Base-by-base conservation (phyloP, 163 green algal genomes). In the Scenedesmus sp. region DNA sequence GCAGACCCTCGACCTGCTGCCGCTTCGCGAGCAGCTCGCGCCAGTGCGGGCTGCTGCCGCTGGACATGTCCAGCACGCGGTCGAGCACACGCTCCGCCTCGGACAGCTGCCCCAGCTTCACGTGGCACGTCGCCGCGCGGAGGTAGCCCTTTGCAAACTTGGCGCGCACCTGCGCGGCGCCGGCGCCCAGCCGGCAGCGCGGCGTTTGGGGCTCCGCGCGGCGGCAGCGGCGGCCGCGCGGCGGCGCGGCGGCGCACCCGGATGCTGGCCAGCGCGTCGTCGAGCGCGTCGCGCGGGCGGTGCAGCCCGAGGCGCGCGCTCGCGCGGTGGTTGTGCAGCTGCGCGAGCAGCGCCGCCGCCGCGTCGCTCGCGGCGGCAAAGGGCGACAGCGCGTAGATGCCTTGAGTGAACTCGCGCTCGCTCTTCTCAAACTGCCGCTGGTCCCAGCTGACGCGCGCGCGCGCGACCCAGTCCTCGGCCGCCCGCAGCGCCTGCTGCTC, bases 291-390 rank as follows among this genome's bases (percentile, higher is more conserved):
- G 36, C 33, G 39, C 26, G 75, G 71, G 47, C 58, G n/a, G 39
- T 82, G 63, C 39, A 76, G 24, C 2, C 56, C 57, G 20, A 82
- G 60, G 15, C 75, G 51, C 5, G 75, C 75, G 20, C 50, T 29
- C n/a, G 63, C 63, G 31, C 75, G 62, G 75, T 82, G 56, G 75
- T 51, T 82, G 64, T 65, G 70, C 54, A 82, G 75, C 75, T 53
- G 34, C 26, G 36, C 57, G 9, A 76, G 28, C 29, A 64, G 67
- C 48, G 51, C 36, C n/a, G n/a, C 29, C 9, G 67, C 67, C n/a
- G 70, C 9, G 24, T 78, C 70, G 18, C 69, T 29, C 0, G 7
- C 10, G 11, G 54, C 18, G 3, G 42, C 70, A 10, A 36, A 31
- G 17, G 65, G 36, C 24, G 60, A 31, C 18, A 80, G 60, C n/a